These are phyloP conservation scores for Odontarrhena argentea DNA, from an alignment of 345 rosid species.

Conservation along the genomic window DNA sequence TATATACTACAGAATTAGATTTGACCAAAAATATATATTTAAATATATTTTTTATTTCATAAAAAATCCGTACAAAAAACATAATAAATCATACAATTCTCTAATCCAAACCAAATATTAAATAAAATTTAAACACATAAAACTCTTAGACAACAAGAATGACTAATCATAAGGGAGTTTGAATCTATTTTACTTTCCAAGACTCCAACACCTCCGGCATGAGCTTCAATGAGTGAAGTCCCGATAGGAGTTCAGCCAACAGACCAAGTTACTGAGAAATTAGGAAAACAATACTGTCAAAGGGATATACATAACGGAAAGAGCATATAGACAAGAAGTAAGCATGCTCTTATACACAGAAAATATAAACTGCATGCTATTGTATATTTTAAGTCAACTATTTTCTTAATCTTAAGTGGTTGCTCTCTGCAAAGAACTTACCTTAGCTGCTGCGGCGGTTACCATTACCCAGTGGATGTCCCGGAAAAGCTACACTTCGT, in stretches of 20 bases:
- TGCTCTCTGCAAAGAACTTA: constrained; percentile 54
- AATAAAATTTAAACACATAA: too few relatives aligned
- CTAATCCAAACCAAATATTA: too few relatives aligned
- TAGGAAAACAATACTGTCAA: constrained; percentile 21
- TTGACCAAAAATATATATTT: too few relatives aligned
- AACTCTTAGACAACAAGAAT: too few relatives aligned
- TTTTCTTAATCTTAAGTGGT: constrained; percentile 46
- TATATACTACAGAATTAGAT: too few relatives aligned
- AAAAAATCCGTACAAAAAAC: too few relatives aligned
- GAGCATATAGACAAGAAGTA: constrained; percentile 10
- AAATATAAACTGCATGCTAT: constrained; percentile 6
- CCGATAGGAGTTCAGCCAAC: constrained; percentile 77
- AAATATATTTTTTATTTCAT: too few relatives aligned
- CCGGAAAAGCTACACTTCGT: constrained; percentile 97
- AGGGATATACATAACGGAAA: constrained; percentile 13
- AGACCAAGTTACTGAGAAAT: constrained; percentile 76
- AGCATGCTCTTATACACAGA: background rate
- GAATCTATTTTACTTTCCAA: constrained; percentile 71
- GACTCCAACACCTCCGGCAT: constrained; percentile 98
- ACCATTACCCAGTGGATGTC: constrained; percentile 93
- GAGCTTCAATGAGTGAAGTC: constrained; percentile 93
- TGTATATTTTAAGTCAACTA: constrained; percentile 34
- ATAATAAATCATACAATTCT: too few relatives aligned
- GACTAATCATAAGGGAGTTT: constrained; percentile 45
- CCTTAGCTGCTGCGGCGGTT: constrained; percentile 89